Percentiles rank a stretch among this genome's conserved stretches.
Conservation (phyloP, 352 stramenopile genomes). For the Globisporangium orthogonon region DNA sequence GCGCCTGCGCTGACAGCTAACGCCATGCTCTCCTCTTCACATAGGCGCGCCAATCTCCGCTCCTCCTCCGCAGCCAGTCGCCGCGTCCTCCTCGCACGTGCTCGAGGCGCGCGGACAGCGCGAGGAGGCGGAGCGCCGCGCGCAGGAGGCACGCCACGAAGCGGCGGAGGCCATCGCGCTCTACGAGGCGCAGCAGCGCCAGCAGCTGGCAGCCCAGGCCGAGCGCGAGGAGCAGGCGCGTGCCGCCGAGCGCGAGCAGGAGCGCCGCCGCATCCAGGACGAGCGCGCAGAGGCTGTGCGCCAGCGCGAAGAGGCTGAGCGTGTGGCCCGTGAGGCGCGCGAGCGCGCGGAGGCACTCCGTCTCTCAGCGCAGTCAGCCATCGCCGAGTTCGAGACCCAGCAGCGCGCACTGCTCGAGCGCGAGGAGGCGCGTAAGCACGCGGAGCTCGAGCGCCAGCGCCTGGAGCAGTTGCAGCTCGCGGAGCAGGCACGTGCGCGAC, state of each 20-base stretch:
- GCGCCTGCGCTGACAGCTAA: background rate
- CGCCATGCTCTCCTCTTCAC: background rate
- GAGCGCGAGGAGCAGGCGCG: slow-evolving; percentile 25
- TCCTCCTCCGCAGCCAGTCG: background rate
- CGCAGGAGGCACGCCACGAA: slow-evolving; percentile 35
- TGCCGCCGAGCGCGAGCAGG: slow-evolving; percentile 17
- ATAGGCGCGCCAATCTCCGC: background rate
- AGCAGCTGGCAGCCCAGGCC: slow-evolving; percentile 28
- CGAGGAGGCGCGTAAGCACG: slow-evolving; percentile 51
- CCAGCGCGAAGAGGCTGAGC: slow-evolving; percentile 53
- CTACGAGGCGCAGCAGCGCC: slow-evolving; percentile 45
- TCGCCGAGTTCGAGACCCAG: slow-evolving; percentile 60
- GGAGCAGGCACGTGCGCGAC: slow-evolving; percentile 37
- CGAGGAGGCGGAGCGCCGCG: slow-evolving; percentile 43
- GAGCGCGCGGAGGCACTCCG: slow-evolving; percentile 61
- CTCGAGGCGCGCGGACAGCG: slow-evolving; percentile 26
- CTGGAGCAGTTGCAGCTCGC: slow-evolving; percentile 54
- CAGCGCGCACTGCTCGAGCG: slow-evolving; percentile 50
- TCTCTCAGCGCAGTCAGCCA: slow-evolving; percentile 46
- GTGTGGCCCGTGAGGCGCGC: slow-evolving; percentile 43
- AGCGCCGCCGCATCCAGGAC: slow-evolving; percentile 42
- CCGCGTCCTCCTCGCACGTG: slow-evolving; percentile 9
- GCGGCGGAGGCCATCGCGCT: slow-evolving; percentile 30
- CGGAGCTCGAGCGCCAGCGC: slow-evolving; percentile 51
- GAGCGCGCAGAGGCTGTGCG: slow-evolving; percentile 39